A percentile compares a stretch with the other conserved stretches of the same genome.
These are phyloP conservation scores for Globisporangium viniferum DNA, from an alignment of 352 stramenopile species.

Conservation along the genomic window DNA sequence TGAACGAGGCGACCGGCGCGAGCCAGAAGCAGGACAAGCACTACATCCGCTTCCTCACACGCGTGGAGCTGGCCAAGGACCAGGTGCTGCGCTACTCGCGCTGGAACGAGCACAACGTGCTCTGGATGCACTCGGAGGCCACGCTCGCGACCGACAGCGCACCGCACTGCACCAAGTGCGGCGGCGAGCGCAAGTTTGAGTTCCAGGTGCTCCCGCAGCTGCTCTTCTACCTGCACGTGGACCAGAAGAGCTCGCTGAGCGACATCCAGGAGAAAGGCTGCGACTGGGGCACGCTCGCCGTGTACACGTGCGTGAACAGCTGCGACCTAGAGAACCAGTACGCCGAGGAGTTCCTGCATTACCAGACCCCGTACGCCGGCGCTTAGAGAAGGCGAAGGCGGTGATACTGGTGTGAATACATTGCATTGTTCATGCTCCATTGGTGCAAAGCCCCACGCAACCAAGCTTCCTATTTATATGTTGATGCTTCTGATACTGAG, in stretches of 20 bases:
- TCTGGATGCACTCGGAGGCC: slow-evolving; percentile 86
- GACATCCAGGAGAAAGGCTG: slow-evolving; percentile 61
- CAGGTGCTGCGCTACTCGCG: slow-evolving; percentile 89
- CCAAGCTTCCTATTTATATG: slow-evolving; percentile 2
- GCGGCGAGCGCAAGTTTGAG: slow-evolving; percentile 87
- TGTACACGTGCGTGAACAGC: slow-evolving; percentile 92
- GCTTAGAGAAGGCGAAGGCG: slow-evolving; percentile 12
- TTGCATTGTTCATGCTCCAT: not conserved
- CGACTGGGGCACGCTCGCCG: slow-evolving; percentile 90
- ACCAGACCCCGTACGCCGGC: slow-evolving; percentile 66
- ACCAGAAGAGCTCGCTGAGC: slow-evolving; percentile 54
- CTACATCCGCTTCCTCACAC: slow-evolving; percentile 81
- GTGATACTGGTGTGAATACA: not conserved
- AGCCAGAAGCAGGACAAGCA: slow-evolving; percentile 64
- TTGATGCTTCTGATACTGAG: not conserved
- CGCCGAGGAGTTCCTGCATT: slow-evolving; percentile 73
- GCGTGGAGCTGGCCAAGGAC: slow-evolving; percentile 77
- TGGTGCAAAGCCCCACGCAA: not conserved
- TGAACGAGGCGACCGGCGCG: slow-evolving; percentile 67
- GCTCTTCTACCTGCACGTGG: slow-evolving; percentile 88
- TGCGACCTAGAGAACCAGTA: slow-evolving; percentile 62
- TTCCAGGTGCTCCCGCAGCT: slow-evolving; percentile 95
- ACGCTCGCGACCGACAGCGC: slow-evolving; percentile 37
- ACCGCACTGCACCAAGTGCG: slow-evolving; percentile 80
- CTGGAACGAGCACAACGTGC: slow-evolving; percentile 79